phyloP scores from a whole-genome alignment of 768 basidiomycete species.

The Termitomyces sp. region DNA sequence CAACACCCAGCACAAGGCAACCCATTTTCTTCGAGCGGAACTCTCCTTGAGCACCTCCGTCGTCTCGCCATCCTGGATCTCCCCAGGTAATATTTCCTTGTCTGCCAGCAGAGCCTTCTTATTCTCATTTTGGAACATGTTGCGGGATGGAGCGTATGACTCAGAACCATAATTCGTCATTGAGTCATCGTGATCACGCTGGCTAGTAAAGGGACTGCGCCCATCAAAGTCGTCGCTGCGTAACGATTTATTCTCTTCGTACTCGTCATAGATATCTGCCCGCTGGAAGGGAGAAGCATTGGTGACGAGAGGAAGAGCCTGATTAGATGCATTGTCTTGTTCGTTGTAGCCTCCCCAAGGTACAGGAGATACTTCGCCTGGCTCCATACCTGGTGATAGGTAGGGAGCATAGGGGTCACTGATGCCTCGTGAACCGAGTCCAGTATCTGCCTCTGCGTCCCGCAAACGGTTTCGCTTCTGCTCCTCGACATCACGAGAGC shows the following conservation, averaged over 20 bases:
- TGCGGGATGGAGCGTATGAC: slow-evolving; percentile 88
- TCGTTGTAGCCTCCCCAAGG: slow-evolving; percentile 43
- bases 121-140: slow-evolving; percentile 90
- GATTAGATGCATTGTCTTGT: slow-evolving; percentile 54
- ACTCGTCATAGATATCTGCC: slow-evolving; percentile 69
- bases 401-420: slow-evolving; percentile 80
- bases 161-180: slow-evolving; percentile 85
- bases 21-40: slow-evolving; percentile 81
- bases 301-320: slow-evolving; percentile 77
- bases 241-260: slow-evolving; percentile 68
- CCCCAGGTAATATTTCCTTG: slow-evolving; percentile 81
- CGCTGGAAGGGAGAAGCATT: slow-evolving; percentile 82
- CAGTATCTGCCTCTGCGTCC: slow-evolving; percentile 70
- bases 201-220: slow-evolving; percentile 70
- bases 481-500: slow-evolving; percentile 81
- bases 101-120: slow-evolving; percentile 59
- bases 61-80: slow-evolving; percentile 84
- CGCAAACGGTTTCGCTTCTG: slow-evolving; percentile 74
- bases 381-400: slow-evolving; percentile 42
- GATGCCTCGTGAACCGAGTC: slow-evolving; percentile 49
- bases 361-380: slow-evolving; percentile 22
- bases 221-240: slow-evolving; percentile 78
- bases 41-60: slow-evolving; percentile 83
- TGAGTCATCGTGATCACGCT: slow-evolving; percentile 73
- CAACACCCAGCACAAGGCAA: slow-evolving; percentile 78